These are phyloP conservation scores for Helicostylum pulchrum DNA, from an alignment of 192 early-diverging fungal species.

Conservation along the genomic window DNA sequence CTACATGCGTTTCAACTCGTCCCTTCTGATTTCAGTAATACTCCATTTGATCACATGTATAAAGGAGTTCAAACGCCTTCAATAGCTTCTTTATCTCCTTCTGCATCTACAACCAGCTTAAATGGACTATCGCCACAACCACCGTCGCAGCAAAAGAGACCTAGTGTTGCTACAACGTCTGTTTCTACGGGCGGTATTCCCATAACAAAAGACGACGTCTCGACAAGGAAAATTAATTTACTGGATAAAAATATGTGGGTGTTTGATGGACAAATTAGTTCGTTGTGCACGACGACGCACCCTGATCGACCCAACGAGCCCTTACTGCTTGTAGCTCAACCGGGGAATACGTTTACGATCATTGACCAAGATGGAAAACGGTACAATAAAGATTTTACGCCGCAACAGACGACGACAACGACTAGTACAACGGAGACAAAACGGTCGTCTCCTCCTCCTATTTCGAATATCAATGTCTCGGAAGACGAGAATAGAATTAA, in stretches of 20 bases:
- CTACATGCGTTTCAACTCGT: slow-evolving; percentile 46
- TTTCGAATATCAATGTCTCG: not conserved
- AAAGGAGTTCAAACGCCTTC: slow-evolving; percentile 9
- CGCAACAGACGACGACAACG: slow-evolving; percentile 7
- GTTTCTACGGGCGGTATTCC: not conserved
- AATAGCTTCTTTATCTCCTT: slow-evolving; percentile 21
- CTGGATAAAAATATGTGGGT: slow-evolving; percentile 52
- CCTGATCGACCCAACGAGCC: slow-evolving; percentile 37
- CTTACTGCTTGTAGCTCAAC: slow-evolving; percentile 53
- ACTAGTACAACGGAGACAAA: not conserved
- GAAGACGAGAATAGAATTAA: not conserved
- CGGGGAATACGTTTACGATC: slow-evolving; percentile 45
- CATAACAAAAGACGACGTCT: not conserved
- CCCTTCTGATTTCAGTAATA: slow-evolving; percentile 18
- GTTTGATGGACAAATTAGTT: slow-evolving; percentile 54
- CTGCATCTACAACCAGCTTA: slow-evolving; percentile 15
- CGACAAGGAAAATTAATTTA: slow-evolving; percentile 6
- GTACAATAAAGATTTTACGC: slow-evolving; percentile 37
- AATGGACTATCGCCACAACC: not conserved
- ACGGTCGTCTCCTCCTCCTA: too few relatives aligned
- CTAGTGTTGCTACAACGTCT: not conserved
- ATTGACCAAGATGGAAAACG: slow-evolving; percentile 41
- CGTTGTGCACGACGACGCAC: slow-evolving; percentile 42
- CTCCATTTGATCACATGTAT: slow-evolving; percentile 10
- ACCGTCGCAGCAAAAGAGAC: not conserved